Base-by-base conservation (phyloP, 179 eudicot genomes). In the Drosera spatulata region DNA sequence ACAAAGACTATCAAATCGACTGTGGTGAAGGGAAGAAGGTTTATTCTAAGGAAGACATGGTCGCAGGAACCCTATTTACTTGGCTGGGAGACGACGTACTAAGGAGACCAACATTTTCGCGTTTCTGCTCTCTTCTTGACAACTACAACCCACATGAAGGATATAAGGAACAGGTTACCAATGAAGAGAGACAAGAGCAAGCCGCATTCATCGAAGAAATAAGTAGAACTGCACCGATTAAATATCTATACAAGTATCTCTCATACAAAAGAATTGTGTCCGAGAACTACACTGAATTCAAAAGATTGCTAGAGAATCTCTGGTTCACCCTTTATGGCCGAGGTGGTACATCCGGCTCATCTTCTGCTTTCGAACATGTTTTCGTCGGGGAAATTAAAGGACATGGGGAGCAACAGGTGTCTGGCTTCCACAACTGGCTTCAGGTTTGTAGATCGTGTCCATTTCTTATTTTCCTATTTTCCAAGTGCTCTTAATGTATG, bases 361-460 rank as follows among this genome's bases (percentile, higher is more conserved):
- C 98, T 4, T 91, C 96, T 42, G 88, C 98, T 55, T 91, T 91
- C 71, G 98, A 91, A 61, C 98, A 91, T 79, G 96, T 91, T 64
- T 91, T 91, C 63, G 98, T 88, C 73, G 98, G 98, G 14, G 96
- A 91, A 76, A 83, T 91, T 65, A 91, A 91, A 81, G 56, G 67
- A 22, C 77, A 76, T 10, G 91, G 83, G 37, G 91, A 83, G 70
- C 75, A 83, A 67, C 62, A 80, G 66, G 96, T 91, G 56, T 88
- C 95, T 5, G 98, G 98, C 60, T 91, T 91, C 61, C 98, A 91
- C 77, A 91, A 91, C 68, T 91, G 98, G 98, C 81, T 91, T 69
- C 98, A 91, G 98, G 98, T 91, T 68, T 42, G 46, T 61, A 58
- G 58, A 58, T 39, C 2, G 10, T 37, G 37, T 60, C 12, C 15